Evolutionary conservation across 345 rosid species (phyloP).

Genomic region (Eucalyptus curtisii): DNA sequence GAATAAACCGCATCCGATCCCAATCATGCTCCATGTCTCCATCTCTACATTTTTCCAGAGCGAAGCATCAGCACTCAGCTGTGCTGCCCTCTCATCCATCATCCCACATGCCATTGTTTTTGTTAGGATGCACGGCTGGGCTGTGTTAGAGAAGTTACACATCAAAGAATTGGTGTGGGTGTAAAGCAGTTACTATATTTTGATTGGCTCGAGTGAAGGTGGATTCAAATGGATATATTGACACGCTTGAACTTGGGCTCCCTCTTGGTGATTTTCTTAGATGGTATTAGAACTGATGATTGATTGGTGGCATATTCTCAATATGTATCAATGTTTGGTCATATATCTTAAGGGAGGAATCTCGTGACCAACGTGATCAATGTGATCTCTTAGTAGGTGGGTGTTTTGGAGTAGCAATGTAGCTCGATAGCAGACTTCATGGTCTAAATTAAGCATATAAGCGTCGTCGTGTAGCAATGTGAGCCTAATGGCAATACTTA

Average conservation of each 20-base stretch:
- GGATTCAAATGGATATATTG: too few species aligned
- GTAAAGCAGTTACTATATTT: fast-evolving
- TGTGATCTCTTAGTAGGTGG: fast-evolving
- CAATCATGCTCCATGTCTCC: neutral
- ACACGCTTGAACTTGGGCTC: fast-evolving
- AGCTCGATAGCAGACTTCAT: too few species aligned
- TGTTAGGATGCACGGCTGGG: fast-evolving
- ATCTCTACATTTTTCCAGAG: neutral
- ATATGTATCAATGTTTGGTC: too few species aligned
- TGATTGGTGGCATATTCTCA: fast-evolving
- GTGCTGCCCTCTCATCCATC: neutral
- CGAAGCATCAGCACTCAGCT: neutral
- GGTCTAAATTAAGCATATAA: too few species aligned
- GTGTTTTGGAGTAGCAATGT: too few species aligned
- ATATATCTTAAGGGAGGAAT: too few species aligned
- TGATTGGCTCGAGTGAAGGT: too few species aligned
- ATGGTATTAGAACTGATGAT: neutral
- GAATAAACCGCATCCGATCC: conserved; percentile 7
- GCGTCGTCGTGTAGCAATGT: fast-evolving
- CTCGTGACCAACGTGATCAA: fast-evolving
- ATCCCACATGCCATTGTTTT: neutral
- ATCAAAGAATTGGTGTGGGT: fast-evolving
- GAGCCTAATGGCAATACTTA: too few species aligned
- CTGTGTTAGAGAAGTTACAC: too few species aligned
- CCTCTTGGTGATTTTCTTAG: neutral